Percentiles rank a stretch among this genome's conserved stretches.
Evolutionary conservation across 495 filamentous ascomycete species (phyloP).

Genomic region (Tetracladium setigerum): DNA sequence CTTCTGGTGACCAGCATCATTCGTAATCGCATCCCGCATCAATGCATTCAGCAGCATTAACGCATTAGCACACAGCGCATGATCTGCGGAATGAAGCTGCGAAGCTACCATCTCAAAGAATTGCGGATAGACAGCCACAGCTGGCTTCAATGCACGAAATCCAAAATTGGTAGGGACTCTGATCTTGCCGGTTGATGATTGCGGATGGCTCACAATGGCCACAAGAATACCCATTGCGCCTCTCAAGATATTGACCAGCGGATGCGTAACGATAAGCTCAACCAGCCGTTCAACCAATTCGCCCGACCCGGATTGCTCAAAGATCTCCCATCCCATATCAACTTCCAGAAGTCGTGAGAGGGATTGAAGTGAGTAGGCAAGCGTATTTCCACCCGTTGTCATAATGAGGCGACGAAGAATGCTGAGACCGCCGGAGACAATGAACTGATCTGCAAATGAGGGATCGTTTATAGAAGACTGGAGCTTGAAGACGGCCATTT

Average conservation of each 20-base stretch:
- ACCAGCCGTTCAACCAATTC: slow-evolving; percentile 68
- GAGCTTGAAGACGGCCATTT: slow-evolving; percentile 98
- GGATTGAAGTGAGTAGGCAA: slow-evolving; percentile 89
- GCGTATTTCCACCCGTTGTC: slow-evolving; percentile 80
- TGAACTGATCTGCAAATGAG: slow-evolving; percentile 94
- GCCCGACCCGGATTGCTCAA: slow-evolving; percentile 39
- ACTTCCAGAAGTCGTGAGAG: slow-evolving; percentile 83
- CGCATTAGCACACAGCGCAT: slow-evolving; percentile 92
- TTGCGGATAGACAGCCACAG: slow-evolving; percentile 81
- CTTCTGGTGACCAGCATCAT: slow-evolving; percentile 27
- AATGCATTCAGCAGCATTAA: slow-evolving; percentile 91
- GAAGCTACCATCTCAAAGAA: slow-evolving; percentile 92
- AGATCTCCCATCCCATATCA: slow-evolving; percentile 93
- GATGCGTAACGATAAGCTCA: slow-evolving; percentile 89
- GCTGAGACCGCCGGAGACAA: slow-evolving; percentile 74
- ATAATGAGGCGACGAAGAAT: slow-evolving; percentile 76
- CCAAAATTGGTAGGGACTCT: slow-evolving; percentile 38
- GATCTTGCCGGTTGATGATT: slow-evolving; percentile 35
- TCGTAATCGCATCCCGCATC: slow-evolving; percentile 87
- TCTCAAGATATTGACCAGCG: slow-evolving; percentile 92
- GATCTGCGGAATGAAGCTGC: slow-evolving; percentile 85
- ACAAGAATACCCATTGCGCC: slow-evolving; percentile 96
- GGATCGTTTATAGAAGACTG: slow-evolving; percentile 92
- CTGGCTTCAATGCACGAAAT: slow-evolving; percentile 85
- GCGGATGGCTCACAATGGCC: slow-evolving; percentile 80